Evolutionary conservation across 2,329 filamentous ascomycete genomes (phyloP), one percentile per base, ranked within the genome.

Genomic region (Diaporthe vaccinii): DNA sequence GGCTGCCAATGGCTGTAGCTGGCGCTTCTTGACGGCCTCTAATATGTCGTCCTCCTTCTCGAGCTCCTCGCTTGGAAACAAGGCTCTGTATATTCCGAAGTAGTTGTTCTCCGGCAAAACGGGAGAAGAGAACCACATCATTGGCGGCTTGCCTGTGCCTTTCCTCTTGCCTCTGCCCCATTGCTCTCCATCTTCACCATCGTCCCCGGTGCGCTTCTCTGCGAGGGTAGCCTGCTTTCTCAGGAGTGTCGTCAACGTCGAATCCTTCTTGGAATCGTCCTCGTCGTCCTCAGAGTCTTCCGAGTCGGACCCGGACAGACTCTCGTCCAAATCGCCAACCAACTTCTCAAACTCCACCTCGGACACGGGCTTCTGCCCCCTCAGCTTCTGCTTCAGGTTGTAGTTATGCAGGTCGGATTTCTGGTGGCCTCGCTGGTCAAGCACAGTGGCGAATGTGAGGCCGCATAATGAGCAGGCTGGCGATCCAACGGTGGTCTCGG

Each of bases 401-500:
- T 98, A 99, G 78, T 93, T 91, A 83, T 99, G 97, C 67, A 97
- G 88, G 81, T 99, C 97, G 14, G 96, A 98, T 80, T 94, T 94
- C 75, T 95, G 92, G 84, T 99, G 97, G 75, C 91, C 90, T 76
- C 95, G 91, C 82, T 98, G 96, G 77, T 98, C 96, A 76, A 92
- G 88, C 10, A 98, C 89, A 14, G 89, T 93, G 44, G 88, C 81
- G 80, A 97, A 98, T 7, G 89, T 87, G 51, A 95, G 88, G 53
- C 89, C 87, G 84, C 97, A 99, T 6, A 98, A 88, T 1, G 93
- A 91, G 83, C 97, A 99, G 20, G 95, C 90, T 75, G 94, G 95
- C 8, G 94, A 89, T 14, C 91, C 91, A 51, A 90, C 88, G 76
- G 88, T 79, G 73, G 79, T 77, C 39, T 83, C 75, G 49, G 78